phyloP scores from a whole-genome alignment of 164 flowering plant species.

The Piper longum region DNA sequence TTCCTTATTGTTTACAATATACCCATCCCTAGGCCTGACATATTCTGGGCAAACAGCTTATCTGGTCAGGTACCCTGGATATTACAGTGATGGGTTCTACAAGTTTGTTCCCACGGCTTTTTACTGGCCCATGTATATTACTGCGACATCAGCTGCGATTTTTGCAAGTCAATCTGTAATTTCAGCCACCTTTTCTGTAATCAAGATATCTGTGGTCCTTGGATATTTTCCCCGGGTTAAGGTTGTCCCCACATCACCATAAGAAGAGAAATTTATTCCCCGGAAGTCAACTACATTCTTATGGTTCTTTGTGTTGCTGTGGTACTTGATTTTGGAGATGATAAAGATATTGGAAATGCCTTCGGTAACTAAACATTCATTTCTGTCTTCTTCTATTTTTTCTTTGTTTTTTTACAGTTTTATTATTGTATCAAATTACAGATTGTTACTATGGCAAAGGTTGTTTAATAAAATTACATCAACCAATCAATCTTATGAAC shows the following conservation, averaged over 20 bases:
- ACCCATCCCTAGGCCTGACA: conserved; percentile 70
- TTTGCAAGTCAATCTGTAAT: conserved; percentile 83
- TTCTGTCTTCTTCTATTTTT: not conserved
- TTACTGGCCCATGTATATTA: conserved; percentile 68
- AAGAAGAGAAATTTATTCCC: conserved; percentile 78
- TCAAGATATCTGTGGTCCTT: conserved; percentile 74
- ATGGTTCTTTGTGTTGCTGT: conserved; percentile 70
- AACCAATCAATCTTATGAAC: too few relatives aligned
- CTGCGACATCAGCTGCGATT: conserved; percentile 63
- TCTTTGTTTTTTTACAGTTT: not conserved
- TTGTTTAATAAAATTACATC: too few relatives aligned
- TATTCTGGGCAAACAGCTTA: conserved; percentile 91
- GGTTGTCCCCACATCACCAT: conserved; percentile 65
- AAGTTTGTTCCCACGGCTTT: conserved; percentile 52
- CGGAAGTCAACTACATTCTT: conserved; percentile 76
- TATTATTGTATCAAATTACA: too few relatives aligned
- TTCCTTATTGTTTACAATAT: conserved; percentile 60
- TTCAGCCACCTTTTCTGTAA: conserved; percentile 83
- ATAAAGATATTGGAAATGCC: conserved; percentile 77
- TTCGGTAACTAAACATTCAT: conserved; percentile 35
- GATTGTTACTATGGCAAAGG: too few relatives aligned
- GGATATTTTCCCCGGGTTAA: conserved; percentile 80
- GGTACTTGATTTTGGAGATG: conserved; percentile 64
- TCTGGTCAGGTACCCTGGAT: conserved; percentile 54
- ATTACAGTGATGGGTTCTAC: conserved; percentile 69